Evolutionary conservation across 2,329 filamentous ascomycete genomes (phyloP).

Genomic region (Keithomyces neogunnii): DNA sequence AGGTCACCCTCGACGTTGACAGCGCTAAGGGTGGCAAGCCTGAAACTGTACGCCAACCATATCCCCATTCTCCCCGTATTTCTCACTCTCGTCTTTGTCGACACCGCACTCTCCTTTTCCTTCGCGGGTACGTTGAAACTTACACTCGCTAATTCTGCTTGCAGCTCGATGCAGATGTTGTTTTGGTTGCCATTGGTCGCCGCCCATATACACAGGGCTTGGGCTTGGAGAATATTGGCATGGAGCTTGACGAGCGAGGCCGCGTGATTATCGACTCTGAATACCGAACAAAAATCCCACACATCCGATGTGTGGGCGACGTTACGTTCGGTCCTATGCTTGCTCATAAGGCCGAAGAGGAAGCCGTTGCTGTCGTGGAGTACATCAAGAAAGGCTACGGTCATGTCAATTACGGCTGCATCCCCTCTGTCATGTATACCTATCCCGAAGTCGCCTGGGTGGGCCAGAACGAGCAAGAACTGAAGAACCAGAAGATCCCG

Average conservation of each 20-base stretch:
- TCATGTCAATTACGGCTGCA: slow-evolving; percentile 97
- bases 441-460: slow-evolving; percentile 98
- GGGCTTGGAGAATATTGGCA: slow-evolving; percentile 85
- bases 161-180: slow-evolving; percentile 86
- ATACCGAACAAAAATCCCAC: slow-evolving; percentile 94
- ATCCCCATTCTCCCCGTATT: not conserved
- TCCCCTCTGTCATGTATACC: slow-evolving; percentile 99
- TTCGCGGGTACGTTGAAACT: not conserved
- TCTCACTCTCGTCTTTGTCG: not conserved
- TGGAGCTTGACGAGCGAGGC: slow-evolving; percentile 87
- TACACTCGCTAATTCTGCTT: slow-evolving; percentile 12
- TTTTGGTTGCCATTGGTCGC: slow-evolving; percentile 93
- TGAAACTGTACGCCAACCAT: slow-evolving; percentile 55
- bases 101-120: not conserved
- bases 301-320: slow-evolving; percentile 95
- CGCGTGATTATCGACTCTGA: slow-evolving; percentile 96
- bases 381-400: slow-evolving; percentile 97
- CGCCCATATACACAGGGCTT: slow-evolving; percentile 90
- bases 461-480: slow-evolving; percentile 91
- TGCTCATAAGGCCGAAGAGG: slow-evolving; percentile 98
- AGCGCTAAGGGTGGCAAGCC: slow-evolving; percentile 93
- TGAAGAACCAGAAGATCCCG: slow-evolving; percentile 81
- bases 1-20: slow-evolving; percentile 77
- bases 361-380: slow-evolving; percentile 88
- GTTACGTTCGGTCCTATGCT: slow-evolving; percentile 98